Percentiles rank a stretch among this genome's conserved stretches.
Conservation (phyloP, 352 stramenopile genomes). For the Phytophthora citrophthora region DNA sequence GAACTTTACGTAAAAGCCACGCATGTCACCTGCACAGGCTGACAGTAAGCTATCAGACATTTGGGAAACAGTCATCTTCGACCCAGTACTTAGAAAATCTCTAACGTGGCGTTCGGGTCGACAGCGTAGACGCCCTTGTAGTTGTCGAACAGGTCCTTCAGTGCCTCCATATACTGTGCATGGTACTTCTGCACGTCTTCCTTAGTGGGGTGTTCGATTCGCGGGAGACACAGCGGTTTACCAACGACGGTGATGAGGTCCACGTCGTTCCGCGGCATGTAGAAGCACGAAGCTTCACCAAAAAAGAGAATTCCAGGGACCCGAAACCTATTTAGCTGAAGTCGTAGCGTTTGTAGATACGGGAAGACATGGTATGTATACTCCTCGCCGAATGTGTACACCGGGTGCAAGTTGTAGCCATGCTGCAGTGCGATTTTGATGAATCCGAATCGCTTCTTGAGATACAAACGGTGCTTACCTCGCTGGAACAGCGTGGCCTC, state of each 20-base stretch:
- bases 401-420: constrained; percentile 87
- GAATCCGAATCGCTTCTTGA: constrained; percentile 92
- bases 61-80: no score
- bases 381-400: constrained; percentile 93
- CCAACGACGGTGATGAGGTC: constrained; percentile 91
- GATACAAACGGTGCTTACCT: constrained; percentile 86
- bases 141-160: constrained; percentile 87
- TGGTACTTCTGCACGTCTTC: constrained; percentile 93
- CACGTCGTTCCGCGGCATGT: constrained; percentile 79
- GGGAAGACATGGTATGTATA: constrained; percentile 86
- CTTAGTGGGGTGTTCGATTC: constrained; percentile 83
- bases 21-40: no score
- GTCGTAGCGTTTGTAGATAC: constrained; percentile 69
- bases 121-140: constrained; percentile 83
- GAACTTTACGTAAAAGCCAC: no score
- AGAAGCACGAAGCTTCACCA: constrained; percentile 75
- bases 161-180: constrained; percentile 76
- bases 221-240: constrained; percentile 84
- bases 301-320: constrained; percentile 84
- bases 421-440: constrained; percentile 92
- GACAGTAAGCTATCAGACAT: no score
- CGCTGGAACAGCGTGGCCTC: constrained; percentile 90
- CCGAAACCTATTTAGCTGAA: constrained; percentile 83
- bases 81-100: constrained; percentile 49
- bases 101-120: constrained; percentile 60